These are phyloP conservation scores for Skeletonema potamos DNA, from an alignment of 108 stramenopile species.

Conservation along the genomic window DNA sequence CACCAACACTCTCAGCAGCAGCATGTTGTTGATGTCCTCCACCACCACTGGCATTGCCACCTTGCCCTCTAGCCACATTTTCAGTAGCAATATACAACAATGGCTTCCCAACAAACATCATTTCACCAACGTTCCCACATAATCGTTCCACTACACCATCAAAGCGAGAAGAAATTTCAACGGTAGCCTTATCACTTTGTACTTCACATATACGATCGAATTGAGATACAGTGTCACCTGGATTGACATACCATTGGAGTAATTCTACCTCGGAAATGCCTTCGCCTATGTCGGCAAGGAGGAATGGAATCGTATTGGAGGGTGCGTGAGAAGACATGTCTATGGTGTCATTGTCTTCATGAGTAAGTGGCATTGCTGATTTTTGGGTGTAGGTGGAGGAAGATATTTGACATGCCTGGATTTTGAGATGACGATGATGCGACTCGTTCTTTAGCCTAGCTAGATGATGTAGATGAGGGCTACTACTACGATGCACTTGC, in stretches of 20 bases:
- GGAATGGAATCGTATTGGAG: constrained; percentile 57
- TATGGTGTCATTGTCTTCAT: background rate
- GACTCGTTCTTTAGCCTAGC: background rate
- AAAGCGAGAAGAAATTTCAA: constrained; percentile 95
- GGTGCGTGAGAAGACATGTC: background rate
- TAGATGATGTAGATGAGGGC: background rate
- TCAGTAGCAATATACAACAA: constrained; percentile 71
- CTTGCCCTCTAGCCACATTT: constrained; percentile 7
- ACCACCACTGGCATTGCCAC: background rate
- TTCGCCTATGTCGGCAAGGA: constrained; percentile 97
- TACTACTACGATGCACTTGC: background rate
- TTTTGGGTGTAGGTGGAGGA: constrained; percentile 3
- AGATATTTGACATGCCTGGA: constrained; percentile 1
- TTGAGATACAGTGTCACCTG: constrained; percentile 84
- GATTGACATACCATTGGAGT: constrained; percentile 90
- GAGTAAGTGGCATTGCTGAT: constrained; percentile 5
- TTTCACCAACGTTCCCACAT: constrained; percentile 76
- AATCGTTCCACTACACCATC: constrained; percentile 84
- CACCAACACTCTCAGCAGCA: background rate
- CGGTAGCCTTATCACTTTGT: constrained; percentile 97
- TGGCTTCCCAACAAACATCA: constrained; percentile 85
- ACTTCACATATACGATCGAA: constrained; percentile 97
- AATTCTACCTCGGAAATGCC: constrained; percentile 98
- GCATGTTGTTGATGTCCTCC: background rate
- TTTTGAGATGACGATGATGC: background rate